These are phyloP conservation scores for Sporothrix pallida DNA, from an alignment of 2,329 filamentous ascomycete genomes.

Conservation along the genomic window DNA sequence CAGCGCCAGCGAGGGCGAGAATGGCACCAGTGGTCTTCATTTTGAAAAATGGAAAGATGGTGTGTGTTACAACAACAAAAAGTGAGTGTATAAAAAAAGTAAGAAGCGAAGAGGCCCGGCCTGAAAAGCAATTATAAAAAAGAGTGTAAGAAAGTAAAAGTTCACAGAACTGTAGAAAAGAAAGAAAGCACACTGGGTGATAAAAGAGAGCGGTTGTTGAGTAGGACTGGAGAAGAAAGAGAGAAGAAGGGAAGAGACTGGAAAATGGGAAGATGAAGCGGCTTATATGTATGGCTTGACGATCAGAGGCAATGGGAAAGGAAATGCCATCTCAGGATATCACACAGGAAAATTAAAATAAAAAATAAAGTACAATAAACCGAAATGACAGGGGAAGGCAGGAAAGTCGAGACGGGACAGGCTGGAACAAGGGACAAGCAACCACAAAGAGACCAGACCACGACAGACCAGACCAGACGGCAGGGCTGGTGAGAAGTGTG, in stretches of 20 bases:
- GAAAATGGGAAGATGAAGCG: conserved; percentile 10
- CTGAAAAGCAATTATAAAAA: conserved; percentile 34
- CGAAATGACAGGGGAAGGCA: conserved; percentile 24
- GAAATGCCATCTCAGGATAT: background rate
- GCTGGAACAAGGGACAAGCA: conserved; percentile 26
- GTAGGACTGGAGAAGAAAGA: conserved; percentile 27
- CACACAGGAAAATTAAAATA: background rate
- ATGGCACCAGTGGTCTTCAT: conserved; percentile 42
- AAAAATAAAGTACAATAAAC: conserved; percentile 5
- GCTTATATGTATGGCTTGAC: conserved; percentile 23
- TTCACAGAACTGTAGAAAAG: conserved; percentile 38
- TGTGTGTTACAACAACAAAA: conserved; percentile 21
- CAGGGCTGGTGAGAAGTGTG: background rate
- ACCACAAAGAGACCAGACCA: conserved; percentile 19
- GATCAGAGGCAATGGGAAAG: background rate
- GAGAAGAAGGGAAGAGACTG: conserved; percentile 3
- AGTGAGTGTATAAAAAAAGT: conserved; percentile 19
- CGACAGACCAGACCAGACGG: conserved; percentile 29
- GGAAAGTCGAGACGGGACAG: conserved; percentile 30
- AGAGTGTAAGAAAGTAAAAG: conserved; percentile 24
- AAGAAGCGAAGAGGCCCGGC: conserved; percentile 35
- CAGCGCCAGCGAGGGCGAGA: conserved; percentile 43
- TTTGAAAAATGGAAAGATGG: conserved; percentile 19
- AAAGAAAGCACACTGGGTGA: conserved; percentile 30
- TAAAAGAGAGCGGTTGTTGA: conserved; percentile 31